These are phyloP conservation scores for Kwoniella europaea DNA, from an alignment of 768 basidiomycete species.

Conservation along the genomic window DNA sequence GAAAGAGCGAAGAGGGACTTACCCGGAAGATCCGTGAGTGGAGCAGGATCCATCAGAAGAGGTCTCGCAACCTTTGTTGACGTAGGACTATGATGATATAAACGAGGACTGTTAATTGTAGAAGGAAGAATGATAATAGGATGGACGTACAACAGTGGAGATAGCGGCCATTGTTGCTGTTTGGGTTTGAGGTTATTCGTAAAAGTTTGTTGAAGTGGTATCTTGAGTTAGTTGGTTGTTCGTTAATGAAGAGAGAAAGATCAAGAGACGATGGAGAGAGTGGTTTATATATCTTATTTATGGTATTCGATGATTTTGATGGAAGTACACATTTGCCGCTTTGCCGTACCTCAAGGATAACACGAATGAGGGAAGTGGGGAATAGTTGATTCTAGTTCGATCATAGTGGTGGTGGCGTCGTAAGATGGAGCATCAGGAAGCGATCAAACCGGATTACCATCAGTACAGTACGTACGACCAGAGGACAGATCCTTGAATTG, in stretches of 20 bases:
- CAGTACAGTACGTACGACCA: background rate
- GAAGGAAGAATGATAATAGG: background rate
- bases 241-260: background rate
- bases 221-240: background rate
- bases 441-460: background rate
- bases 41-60: conserved; percentile 25
- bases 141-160: conserved; percentile 8
- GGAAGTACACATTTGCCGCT: background rate
- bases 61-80: conserved; percentile 21
- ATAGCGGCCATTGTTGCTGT: conserved; percentile 16
- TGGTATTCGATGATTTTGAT: background rate
- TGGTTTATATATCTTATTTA: conserved; percentile 17
- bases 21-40: conserved; percentile 22
- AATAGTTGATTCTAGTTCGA: background rate
- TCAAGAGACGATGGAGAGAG: background rate
- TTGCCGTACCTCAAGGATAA: background rate
- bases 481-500: no score
- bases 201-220: background rate
- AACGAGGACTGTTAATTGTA: background rate
- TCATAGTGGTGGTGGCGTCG: background rate
- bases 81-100: conserved; percentile 3
- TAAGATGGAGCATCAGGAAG: background rate
- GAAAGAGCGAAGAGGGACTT: background rate
- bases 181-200: background rate
- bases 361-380: background rate